Percentiles rank a stretch among this genome's conserved stretches.
These are phyloP conservation scores for Sextonia rubra DNA, from an alignment of 164 flowering plant species.

Conservation along the genomic window DNA sequence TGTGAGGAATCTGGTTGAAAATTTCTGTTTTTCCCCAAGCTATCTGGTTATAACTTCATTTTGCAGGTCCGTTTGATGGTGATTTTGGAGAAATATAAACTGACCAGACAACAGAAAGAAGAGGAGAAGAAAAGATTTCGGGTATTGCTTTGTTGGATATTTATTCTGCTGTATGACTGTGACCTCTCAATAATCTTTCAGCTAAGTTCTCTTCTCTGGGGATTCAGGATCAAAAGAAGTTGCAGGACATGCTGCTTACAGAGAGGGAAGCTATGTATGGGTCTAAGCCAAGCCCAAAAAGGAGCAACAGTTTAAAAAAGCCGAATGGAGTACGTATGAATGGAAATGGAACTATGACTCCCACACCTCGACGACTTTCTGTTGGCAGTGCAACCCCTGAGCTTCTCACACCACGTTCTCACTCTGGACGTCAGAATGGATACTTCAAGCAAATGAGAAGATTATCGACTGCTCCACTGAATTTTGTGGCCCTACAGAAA, in stretches of 20 bases:
- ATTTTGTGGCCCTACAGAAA: constrained; percentile 70
- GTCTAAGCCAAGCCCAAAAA: constrained; percentile 86
- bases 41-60: no score
- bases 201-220: neutral
- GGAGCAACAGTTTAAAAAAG: constrained; percentile 63
- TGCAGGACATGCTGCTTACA: constrained; percentile 72
- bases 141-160: constrained; percentile 33
- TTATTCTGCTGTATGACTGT: neutral
- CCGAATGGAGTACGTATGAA: constrained; percentile 58
- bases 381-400: constrained; percentile 59
- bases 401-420: constrained; percentile 72
- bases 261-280: constrained; percentile 89
- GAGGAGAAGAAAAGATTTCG: constrained; percentile 68
- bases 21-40: no score
- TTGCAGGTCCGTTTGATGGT: constrained; percentile 67
- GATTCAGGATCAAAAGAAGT: constrained; percentile 83
- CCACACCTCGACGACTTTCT: constrained; percentile 74
- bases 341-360: constrained; percentile 80
- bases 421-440: constrained; percentile 84
- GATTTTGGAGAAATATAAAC: constrained; percentile 74
- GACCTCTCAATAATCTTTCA: neutral
- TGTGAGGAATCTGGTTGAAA: neutral
- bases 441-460: constrained; percentile 80
- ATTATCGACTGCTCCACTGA: constrained; percentile 69
- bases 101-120: constrained; percentile 68